A percentile compares a stretch with the other conserved stretches of the same genome.
Conservation (phyloP, 2,329 filamentous ascomycete genomes). For the Sphaerulina vaccinii region DNA sequence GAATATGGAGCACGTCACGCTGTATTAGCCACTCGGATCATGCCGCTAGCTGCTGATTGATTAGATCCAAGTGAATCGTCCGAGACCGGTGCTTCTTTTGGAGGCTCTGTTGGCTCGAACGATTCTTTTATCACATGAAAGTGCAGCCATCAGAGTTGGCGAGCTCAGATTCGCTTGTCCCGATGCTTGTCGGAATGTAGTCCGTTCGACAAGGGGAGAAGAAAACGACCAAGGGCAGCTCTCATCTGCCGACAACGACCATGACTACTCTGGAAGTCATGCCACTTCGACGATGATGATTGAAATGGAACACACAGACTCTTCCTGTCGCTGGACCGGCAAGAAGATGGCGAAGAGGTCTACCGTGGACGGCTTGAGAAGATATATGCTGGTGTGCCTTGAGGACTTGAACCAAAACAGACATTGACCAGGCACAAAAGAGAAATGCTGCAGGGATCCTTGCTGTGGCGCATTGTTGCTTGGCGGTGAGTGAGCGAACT, state of each 20-base stretch:
- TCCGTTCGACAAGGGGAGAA: no score
- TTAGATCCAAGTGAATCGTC: slow-evolving; percentile 1
- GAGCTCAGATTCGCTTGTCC: not conserved
- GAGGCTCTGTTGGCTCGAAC: not conserved
- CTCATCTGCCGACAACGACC: no score
- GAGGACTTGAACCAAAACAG: no score
- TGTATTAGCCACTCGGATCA: not conserved
- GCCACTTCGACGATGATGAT: no score
- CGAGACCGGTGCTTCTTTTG: not conserved
- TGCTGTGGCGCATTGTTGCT: not conserved
- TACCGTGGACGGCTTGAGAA: no score
- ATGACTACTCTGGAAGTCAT: no score
- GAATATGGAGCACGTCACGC: slow-evolving; percentile 9
- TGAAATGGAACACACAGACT: no score
- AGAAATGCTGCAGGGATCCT: not conserved
- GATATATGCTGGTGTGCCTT: no score
- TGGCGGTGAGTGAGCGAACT: not conserved
- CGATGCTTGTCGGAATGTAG: no score
- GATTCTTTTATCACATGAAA: not conserved
- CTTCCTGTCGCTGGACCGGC: no score
- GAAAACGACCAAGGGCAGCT: no score
- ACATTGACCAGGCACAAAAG: not conserved
- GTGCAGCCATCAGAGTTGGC: not conserved
- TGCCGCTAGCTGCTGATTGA: slow-evolving; percentile 8
- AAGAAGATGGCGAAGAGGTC: no score